A percentile compares a stretch with the other conserved stretches of the same genome.
phyloP scores from a whole-genome alignment of 2,329 filamentous ascomycete species.

The Colletotrichum siamense region DNA sequence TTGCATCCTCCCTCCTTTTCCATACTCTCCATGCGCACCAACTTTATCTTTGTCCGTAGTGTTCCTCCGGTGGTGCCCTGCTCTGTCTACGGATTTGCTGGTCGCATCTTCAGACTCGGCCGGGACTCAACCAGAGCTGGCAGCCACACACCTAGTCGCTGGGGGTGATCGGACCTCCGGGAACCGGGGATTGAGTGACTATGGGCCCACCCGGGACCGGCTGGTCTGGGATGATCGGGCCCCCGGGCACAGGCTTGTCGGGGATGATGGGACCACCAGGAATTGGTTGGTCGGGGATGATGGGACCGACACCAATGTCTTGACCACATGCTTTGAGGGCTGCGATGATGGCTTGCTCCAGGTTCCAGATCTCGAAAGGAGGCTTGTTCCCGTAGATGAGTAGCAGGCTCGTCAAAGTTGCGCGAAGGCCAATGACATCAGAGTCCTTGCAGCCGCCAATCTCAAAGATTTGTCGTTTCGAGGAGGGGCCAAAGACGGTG shows the following conservation, averaged over 20 bases:
- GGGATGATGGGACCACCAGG: constrained; percentile 37
- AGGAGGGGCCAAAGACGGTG: neutral
- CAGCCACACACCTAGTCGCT: neutral
- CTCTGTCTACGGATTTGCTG: neutral
- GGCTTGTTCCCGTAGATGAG: constrained; percentile 20
- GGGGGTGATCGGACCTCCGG: constrained; percentile 16
- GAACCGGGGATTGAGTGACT: constrained; percentile 17
- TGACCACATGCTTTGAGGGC: constrained; percentile 21
- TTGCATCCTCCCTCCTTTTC: neutral
- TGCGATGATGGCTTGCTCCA: constrained; percentile 23
- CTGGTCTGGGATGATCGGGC: constrained; percentile 28
- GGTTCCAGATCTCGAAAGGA: constrained; percentile 19
- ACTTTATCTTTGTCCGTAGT: constrained; percentile 3
- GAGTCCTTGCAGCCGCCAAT: constrained; percentile 21
- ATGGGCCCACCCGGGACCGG: constrained; percentile 33
- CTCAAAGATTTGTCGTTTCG: constrained; percentile 23
- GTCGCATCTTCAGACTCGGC: neutral
- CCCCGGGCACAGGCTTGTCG: constrained; percentile 22
- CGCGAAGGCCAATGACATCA: constrained; percentile 23
- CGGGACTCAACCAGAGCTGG: neutral
- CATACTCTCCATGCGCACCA: neutral
- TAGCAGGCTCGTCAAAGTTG: constrained; percentile 20
- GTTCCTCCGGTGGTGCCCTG: neutral
- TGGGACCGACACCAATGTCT: constrained; percentile 4
- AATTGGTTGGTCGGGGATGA: constrained; percentile 28